Evolutionary conservation across 345 rosid genomes (phyloP), one percentile per base, ranked within the genome.

Genomic region (Zanthoxylum bungeanum): DNA sequence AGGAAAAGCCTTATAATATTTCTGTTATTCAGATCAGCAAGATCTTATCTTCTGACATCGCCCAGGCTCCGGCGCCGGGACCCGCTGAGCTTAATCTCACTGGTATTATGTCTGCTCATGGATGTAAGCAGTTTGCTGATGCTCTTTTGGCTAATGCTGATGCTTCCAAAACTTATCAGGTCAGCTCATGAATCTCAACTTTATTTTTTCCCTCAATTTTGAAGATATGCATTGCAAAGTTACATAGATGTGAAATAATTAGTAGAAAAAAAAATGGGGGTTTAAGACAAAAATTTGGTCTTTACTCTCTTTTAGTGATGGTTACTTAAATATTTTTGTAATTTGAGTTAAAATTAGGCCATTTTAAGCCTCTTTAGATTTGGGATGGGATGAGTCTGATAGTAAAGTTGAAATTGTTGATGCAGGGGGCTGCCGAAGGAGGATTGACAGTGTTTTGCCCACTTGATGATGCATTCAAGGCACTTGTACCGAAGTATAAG

Each of bases 401-500:
- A 22, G 58, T 28, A 30, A 24, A 53, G 27, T 37, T 0, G 19
- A 19, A 16, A 27, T 59, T 28, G n/a, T 10, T 7, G 9, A 9
- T 71, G 39, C 87, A 95, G 99, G 93, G 83, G 64, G 83, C 72
- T 74, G 27, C 82, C 33, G 88, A 78, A 24, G 97, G 98, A 84
- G 99, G 99, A 73, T 83, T 96, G 79, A 93, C 99, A n/a, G 92
- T 87, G 76, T 93, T 93, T 75, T 96, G 99, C 81, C 99, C 99
- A 30, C 73, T 85, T 59, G 99, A 96, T 44, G 96, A 86, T 70
- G 76, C 96, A 33, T 88, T 93, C 84, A 93, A 91, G 77, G 88
- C 86, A 21, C 91, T 96, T 80, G 73, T 82, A 19, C 98, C 92
- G 2, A 91, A 84, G 67, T 91, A 60, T 84, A 87, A 89, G 89